Conservation (phyloP, 805 yeast genomes). For the Sporopachydermia lactativora region DNA sequence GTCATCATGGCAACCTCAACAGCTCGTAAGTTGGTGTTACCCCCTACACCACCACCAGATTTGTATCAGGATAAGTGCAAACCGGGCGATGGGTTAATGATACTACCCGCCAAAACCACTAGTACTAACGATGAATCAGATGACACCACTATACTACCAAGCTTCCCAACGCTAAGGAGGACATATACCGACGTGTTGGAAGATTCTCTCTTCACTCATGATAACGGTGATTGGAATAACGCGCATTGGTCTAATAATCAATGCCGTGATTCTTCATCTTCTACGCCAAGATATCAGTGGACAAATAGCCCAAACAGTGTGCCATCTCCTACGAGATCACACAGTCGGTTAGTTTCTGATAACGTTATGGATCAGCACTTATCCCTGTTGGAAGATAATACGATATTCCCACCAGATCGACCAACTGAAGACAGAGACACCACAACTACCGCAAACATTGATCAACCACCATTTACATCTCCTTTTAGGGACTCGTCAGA, state of each 20-base stretch:
- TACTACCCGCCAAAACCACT: neutral
- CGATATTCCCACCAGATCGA: neutral
- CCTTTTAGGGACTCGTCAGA: conserved; percentile 1
- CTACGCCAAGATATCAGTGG: neutral
- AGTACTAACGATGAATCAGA: conserved; percentile 1
- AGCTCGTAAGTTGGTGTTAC: neutral
- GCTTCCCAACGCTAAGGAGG: conserved; percentile 3
- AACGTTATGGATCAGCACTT: neutral
- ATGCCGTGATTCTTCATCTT: neutral
- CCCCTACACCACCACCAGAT: conserved; percentile 1
- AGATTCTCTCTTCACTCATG: neutral
- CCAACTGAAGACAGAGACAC: neutral
- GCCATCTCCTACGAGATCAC: neutral
- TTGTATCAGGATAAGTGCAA: neutral
- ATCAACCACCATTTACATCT: neutral
- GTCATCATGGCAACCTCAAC: neutral
- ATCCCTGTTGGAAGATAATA: neutral
- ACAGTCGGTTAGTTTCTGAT: neutral
- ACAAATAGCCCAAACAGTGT: neutral
- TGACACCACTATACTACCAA: neutral
- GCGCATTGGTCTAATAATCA: neutral
- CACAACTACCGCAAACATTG: neutral
- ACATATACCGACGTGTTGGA: conserved; percentile 2
- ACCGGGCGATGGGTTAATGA: neutral
- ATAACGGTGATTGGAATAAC: neutral